Conservation (phyloP, 1,284 basidiomycete genomes). For the Ganoderma lingzhi region DNA sequence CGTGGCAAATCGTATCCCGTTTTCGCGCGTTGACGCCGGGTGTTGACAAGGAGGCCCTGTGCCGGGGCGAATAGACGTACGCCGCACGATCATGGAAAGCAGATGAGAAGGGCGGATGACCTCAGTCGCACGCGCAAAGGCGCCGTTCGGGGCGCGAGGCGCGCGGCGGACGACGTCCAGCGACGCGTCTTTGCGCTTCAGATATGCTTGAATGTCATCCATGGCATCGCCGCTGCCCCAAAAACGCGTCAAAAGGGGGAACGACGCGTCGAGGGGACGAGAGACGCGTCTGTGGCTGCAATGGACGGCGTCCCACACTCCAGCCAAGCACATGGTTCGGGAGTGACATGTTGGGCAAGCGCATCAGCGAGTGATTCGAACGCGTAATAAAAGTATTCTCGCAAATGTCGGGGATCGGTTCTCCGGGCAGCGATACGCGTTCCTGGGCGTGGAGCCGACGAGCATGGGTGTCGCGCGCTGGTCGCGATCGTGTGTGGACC, state of each 20-base stretch:
- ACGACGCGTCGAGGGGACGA: constrained; percentile 27
- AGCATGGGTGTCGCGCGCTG: constrained; percentile 13
- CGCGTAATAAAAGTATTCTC: constrained; percentile 18
- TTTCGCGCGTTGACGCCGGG: constrained; percentile 8
- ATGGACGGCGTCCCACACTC: constrained; percentile 21
- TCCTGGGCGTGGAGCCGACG: constrained; percentile 25
- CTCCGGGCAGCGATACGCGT: constrained; percentile 9
- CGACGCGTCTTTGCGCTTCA: constrained; percentile 19
- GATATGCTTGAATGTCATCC: neutral
- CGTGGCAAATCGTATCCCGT: constrained; percentile 7
- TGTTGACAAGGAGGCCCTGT: constrained; percentile 7
- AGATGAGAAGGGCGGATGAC: constrained; percentile 17
- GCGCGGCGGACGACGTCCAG: constrained; percentile 12
- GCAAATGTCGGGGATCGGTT: constrained; percentile 24
- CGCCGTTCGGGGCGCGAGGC: constrained; percentile 16
- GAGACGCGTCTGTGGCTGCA: constrained; percentile 37
- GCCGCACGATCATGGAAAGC: constrained; percentile 24
- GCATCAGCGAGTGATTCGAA: constrained; percentile 28
- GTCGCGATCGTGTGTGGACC: neutral
- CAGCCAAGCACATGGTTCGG: constrained; percentile 25
- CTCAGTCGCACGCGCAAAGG: constrained; percentile 17
- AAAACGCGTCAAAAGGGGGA: constrained; percentile 18
- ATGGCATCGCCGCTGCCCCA: neutral
- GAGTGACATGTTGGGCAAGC: constrained; percentile 27
- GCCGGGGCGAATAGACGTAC: constrained; percentile 17